Base-by-base conservation (phyloP, 495 filamentous ascomycete species). In the Elasticomyces elasticus region DNA sequence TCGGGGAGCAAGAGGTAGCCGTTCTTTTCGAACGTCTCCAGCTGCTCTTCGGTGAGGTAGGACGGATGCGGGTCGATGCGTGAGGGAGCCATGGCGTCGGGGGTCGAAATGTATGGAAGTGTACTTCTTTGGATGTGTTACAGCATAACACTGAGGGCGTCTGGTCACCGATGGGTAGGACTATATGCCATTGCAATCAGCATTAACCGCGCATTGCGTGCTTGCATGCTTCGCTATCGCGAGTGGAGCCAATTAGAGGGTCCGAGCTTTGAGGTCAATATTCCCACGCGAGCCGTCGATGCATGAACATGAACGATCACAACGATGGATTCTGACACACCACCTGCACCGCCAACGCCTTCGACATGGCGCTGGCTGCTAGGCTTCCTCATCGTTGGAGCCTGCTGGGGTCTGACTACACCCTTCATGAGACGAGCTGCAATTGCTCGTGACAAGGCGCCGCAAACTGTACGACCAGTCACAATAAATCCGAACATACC, bases 1-100 rank as follows among this genome's bases (percentile, higher is more conserved):
- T 83, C 64, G 1, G 87, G 89, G 65, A 98, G 78, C 61, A 98
- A 75, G 47, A 95, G 81, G 71, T 94, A 98, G 69, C 92, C 92
- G 69, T 96, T 85, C 31, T 78, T 69, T 48, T 84, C 59, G 76
- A 89, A 98, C 60, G 72, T 74, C 17, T 73, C 62, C 19, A 94
- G 71, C 66, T 98, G 90, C 24, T 76, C 69, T 19, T 79, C 66
- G 15, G 84, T 86, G 38, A 98, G 84, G 54, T 43, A 37, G 2
- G 53, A 37, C 0, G 56, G 49, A 5, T 40, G 37, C 1, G 48
- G 28, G 15, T 58, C 48, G 27, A 35, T 33, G 10, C 53, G 23
- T 19, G 58, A 56, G 42, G 58, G 58, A 9, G 58, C 52, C 58
- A 61, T 61, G 15, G 6, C 51, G 11, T 33, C 9, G 35, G 27